phyloP scores from a whole-genome alignment of 805 yeast species.

The Starmerella sirachaensis region DNA sequence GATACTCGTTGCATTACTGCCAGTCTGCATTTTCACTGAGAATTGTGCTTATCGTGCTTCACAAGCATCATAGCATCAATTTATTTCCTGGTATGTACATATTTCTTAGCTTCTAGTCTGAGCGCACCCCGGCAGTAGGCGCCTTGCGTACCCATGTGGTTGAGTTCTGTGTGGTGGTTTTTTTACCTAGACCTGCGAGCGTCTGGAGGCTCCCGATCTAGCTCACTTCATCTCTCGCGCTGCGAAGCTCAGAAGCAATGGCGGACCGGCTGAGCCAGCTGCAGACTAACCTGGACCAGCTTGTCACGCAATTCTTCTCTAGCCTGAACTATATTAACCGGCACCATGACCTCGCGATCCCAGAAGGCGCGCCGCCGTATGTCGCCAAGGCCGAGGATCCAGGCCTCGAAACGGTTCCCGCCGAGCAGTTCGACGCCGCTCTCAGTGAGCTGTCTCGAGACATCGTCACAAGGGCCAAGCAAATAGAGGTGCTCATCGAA shows the following conservation, averaged over 20 bases:
- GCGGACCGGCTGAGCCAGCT: conserved; percentile 75
- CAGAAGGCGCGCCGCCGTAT: conserved; percentile 31
- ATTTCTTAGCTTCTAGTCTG: too few species aligned
- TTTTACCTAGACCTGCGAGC: too few species aligned
- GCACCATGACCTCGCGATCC: conserved; percentile 48
- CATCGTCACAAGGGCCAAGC: conserved; percentile 72
- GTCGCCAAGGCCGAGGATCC: conserved; percentile 49
- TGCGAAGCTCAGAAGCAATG: conserved; percentile 12
- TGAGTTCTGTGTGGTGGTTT: too few species aligned
- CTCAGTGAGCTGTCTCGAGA: conserved; percentile 71
- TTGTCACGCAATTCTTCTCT: conserved; percentile 30
- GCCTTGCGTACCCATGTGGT: too few species aligned
- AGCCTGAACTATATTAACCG: conserved; percentile 42
- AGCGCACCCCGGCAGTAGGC: too few species aligned
- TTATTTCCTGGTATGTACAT: too few species aligned
- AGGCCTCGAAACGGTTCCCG: conserved; percentile 26
- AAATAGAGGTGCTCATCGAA: conserved; percentile 72
- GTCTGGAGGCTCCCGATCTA: too few species aligned
- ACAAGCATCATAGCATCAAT: too few species aligned
- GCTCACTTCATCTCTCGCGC: too few species aligned
- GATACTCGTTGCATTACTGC: too few species aligned
- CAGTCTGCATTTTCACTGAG: too few species aligned
- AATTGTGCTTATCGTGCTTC: too few species aligned
- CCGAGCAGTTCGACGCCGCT: conserved; percentile 32
- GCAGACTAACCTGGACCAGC: conserved; percentile 72